Conservation (phyloP, 2,329 filamentous ascomycete genomes). For the Parascedosporium putredinis region DNA sequence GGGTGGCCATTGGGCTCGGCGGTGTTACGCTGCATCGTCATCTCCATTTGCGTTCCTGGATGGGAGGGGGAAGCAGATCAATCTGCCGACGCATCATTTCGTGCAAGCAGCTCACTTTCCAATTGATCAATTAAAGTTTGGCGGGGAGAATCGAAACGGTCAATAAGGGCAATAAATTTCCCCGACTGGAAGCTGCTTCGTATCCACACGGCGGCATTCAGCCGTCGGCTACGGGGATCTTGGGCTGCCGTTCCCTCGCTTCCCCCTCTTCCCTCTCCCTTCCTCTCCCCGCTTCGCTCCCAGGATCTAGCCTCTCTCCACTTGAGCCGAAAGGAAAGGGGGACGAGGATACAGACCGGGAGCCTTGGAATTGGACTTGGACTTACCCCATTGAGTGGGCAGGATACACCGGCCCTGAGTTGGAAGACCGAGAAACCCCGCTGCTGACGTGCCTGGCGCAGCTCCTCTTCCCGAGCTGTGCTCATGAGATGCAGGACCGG, state of each 20-base stretch:
- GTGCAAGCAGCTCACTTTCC: background rate
- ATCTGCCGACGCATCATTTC: background rate
- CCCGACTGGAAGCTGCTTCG: background rate
- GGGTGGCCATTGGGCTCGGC: too few species aligned
- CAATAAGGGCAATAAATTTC: background rate
- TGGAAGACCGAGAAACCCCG: background rate
- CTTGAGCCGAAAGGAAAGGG: background rate
- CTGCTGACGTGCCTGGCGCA: slow-evolving; percentile 1
- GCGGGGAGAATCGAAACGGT: too few species aligned
- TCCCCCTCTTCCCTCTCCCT: too few species aligned
- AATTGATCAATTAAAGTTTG: slow-evolving; percentile 3
- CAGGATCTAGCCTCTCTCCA: too few species aligned
- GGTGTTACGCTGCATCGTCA: too few species aligned
- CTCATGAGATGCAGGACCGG: background rate
- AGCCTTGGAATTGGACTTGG: too few species aligned
- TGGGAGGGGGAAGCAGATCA: background rate
- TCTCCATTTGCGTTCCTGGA: background rate
- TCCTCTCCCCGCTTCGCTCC: too few species aligned
- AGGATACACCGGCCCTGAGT: too few species aligned
- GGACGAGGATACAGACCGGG: background rate
- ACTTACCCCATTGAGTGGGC: too few species aligned
- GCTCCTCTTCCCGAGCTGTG: background rate
- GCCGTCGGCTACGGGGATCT: background rate
- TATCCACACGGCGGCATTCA: background rate
- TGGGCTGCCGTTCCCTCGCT: too few species aligned